Percentiles rank a stretch among this genome's conserved stretches.
phyloP scores from a whole-genome alignment of 257 asterid species.

The Solanum okadae region DNA sequence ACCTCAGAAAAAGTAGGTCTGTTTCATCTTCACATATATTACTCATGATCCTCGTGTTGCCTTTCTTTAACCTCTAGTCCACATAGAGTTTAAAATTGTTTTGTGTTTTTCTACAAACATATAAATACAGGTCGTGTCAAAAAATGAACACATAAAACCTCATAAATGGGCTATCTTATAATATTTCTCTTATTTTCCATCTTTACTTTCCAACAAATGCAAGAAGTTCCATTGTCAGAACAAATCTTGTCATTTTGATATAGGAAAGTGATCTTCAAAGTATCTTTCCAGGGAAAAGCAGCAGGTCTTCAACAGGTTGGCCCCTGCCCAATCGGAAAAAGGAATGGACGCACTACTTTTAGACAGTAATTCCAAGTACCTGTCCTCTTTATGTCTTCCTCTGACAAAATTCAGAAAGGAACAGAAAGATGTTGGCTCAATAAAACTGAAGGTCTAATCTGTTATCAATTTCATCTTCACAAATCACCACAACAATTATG shows the following conservation, averaged over 20 bases:
- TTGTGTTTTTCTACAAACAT: not conserved
- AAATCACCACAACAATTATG: slow-evolving; percentile 1
- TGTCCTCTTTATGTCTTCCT: not conserved
- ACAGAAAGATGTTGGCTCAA: not conserved
- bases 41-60: not conserved
- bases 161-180: not conserved
- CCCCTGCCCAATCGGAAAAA: not conserved
- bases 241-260: not conserved
- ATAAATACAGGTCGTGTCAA: not conserved
- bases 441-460: not conserved
- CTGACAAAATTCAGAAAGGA: not conserved
- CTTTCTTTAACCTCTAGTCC: not conserved
- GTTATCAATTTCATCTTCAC: not conserved
- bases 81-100: not conserved
- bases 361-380: not conserved
- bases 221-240: not conserved
- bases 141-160: not conserved
- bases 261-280: not conserved
- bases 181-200: not conserved
- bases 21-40: not conserved
- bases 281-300: not conserved
- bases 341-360: not conserved
- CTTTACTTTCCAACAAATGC: not conserved
- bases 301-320: not conserved
- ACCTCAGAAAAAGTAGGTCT: not conserved